These are phyloP conservation scores for Aspergillus ellipticus DNA, from an alignment of 495 filamentous ascomycete genomes.

Conservation along the genomic window DNA sequence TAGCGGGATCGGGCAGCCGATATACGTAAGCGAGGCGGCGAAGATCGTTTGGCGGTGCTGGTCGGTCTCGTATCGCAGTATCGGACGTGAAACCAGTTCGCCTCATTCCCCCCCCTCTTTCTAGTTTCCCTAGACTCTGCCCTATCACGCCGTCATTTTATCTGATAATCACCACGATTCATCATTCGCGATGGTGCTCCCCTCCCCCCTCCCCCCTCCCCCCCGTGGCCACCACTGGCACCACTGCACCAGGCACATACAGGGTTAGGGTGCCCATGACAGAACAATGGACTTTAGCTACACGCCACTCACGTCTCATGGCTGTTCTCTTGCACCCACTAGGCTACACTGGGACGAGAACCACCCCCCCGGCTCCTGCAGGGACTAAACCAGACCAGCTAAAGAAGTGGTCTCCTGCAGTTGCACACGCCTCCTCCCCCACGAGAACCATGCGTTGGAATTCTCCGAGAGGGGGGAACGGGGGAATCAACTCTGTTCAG, in stretches of 20 bases:
- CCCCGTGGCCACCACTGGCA: too few species aligned
- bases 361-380: conserved; percentile 3
- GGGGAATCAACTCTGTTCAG: too few species aligned
- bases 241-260: too few species aligned
- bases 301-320: too few species aligned
- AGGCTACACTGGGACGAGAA: too few species aligned
- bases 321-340: background rate
- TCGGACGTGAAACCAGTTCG: conserved; percentile 1
- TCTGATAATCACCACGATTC: too few species aligned
- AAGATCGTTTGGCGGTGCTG: conserved; percentile 2
- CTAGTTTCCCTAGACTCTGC: background rate
- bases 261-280: background rate
- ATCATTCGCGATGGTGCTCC: too few species aligned
- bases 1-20: conserved; percentile 17
- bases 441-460: background rate
- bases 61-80: background rate
- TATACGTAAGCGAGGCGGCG: conserved; percentile 13
- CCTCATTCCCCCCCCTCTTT: background rate
- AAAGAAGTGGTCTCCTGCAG: background rate
- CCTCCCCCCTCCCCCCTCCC: too few species aligned
- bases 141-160: background rate
- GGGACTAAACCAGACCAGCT: conserved; percentile 4
- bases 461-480: background rate
- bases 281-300: background rate
- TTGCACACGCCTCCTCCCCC: background rate